Conservation (phyloP, 768 basidiomycete species). For the Pleurotus tuoliensis region DNA sequence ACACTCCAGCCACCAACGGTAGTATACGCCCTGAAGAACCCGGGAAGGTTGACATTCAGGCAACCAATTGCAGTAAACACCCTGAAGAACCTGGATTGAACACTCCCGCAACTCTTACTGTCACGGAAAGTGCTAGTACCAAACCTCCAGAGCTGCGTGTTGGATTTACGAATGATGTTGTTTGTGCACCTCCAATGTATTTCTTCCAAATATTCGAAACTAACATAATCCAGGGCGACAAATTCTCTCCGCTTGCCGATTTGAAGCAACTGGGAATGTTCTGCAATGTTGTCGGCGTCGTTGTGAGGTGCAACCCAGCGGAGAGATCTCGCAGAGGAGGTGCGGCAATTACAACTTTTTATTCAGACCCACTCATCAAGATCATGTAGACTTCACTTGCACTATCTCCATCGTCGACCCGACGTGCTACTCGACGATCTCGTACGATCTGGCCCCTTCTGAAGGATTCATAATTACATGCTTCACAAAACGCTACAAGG, state of each 20-base stretch:
- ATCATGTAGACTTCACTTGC: conserved; percentile 39
- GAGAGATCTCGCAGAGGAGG: conserved; percentile 16
- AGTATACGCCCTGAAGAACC: not conserved
- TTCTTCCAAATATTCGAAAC: no score
- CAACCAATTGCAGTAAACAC: not conserved
- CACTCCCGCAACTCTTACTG: no score
- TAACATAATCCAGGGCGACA: not conserved
- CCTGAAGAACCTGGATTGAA: no score
- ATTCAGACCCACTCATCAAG: not conserved
- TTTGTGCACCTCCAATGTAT: not conserved
- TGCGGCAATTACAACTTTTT: conserved; percentile 9
- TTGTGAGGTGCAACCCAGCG: conserved; percentile 7
- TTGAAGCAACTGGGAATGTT: not conserved
- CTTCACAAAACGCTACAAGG: conserved; percentile 43
- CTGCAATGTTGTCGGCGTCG: conserved; percentile 11
- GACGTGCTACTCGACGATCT: conserved; percentile 29
- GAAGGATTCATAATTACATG: conserved; percentile 39
- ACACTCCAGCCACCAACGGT: no score
- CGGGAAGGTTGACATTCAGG: not conserved
- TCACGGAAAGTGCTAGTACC: not conserved
- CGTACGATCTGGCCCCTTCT: conserved; percentile 17
- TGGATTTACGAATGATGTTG: not conserved
- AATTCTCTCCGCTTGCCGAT: conserved; percentile 1
- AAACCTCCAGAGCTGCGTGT: not conserved
- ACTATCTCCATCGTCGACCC: conserved; percentile 50